Percentiles rank a stretch among this genome's conserved stretches.
Evolutionary conservation across 768 basidiomycete genomes (phyloP).

Genomic region (Tubosaeta sp.): DNA sequence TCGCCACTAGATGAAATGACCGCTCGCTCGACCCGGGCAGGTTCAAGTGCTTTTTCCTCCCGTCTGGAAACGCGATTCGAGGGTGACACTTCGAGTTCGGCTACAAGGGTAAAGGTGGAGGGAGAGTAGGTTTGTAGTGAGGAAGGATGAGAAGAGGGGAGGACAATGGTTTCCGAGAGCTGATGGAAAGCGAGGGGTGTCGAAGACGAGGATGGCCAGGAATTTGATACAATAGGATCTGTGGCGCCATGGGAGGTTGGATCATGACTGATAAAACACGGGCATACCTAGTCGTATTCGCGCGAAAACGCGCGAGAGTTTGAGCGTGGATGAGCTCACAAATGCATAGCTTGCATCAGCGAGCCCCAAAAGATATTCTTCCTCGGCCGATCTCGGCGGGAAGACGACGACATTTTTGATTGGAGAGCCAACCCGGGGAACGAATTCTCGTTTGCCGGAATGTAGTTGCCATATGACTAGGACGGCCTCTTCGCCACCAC

Average conservation of each 20-base stretch:
- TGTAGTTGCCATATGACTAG: conserved; percentile 97
- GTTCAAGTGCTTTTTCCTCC: conserved; percentile 73
- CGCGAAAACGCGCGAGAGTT: conserved; percentile 66
- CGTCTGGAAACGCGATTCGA: conserved; percentile 85
- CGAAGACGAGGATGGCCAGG: conserved; percentile 34
- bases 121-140: conserved; percentile 92
- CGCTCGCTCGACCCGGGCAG: conserved; percentile 67
- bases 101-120: conserved; percentile 59
- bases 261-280: neutral
- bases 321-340: conserved; percentile 66
- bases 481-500: conserved; percentile 93
- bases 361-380: conserved; percentile 84
- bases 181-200: conserved; percentile 76
- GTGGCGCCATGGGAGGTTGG: conserved; percentile 2
- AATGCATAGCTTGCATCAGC: conserved; percentile 79
- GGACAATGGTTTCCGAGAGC: conserved; percentile 67
- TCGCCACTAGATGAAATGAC: conserved; percentile 63
- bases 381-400: conserved; percentile 50
- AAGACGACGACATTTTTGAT: conserved; percentile 67
- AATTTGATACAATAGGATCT: conserved; percentile 36
- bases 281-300: conserved; percentile 72
- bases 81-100: conserved; percentile 90
- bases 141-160: conserved; percentile 93
- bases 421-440: conserved; percentile 87
- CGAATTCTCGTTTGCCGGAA: conserved; percentile 83